Conservation (phyloP, 2,329 filamentous ascomycete genomes). For the Colletotrichum filicis region DNA sequence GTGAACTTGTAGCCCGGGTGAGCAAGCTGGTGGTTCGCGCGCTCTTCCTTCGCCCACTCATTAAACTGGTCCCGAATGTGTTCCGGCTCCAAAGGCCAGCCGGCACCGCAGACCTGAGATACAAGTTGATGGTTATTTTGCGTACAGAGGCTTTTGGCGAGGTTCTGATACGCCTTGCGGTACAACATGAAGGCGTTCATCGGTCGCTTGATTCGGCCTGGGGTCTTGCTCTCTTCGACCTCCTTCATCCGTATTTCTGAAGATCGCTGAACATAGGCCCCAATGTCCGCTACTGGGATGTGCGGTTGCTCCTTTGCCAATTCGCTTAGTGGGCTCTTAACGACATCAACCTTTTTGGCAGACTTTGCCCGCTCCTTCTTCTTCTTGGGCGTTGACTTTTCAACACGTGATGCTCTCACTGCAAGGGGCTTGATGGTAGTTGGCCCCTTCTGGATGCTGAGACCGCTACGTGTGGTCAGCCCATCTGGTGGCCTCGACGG, state of each 20-base stretch:
- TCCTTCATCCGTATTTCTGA: conserved; percentile 74
- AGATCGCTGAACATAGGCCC: conserved; percentile 79
- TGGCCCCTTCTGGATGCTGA: conserved; percentile 42
- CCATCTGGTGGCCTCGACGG: conserved; percentile 49
- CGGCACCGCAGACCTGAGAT: conserved; percentile 85
- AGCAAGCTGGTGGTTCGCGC: conserved; percentile 84
- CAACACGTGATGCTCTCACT: conserved; percentile 43
- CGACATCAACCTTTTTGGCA: conserved; percentile 59
- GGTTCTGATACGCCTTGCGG: conserved; percentile 88
- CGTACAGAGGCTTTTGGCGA: conserved; percentile 82
- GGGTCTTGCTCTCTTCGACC: conserved; percentile 73
- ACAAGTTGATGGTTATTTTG: conserved; percentile 96
- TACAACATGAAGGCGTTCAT: conserved; percentile 99
- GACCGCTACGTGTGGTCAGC: conserved; percentile 51
- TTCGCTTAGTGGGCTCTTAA: conserved; percentile 76
- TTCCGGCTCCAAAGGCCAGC: conserved; percentile 86
- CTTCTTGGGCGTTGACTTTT: conserved; percentile 48
- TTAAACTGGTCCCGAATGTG: conserved; percentile 81
- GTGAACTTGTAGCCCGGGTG: conserved; percentile 96
- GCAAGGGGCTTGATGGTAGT: conserved; percentile 40
- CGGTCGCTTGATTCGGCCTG: conserved; percentile 85
- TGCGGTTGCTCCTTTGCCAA: conserved; percentile 71
- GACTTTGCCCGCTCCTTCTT: conserved; percentile 54
- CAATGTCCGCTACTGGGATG: conserved; percentile 80
- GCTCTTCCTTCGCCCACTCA: conserved; percentile 81